Evolutionary conservation across 2,329 filamentous ascomycete species (phyloP), one percentile per base, ranked within the genome.

Genomic region (Calcarisporium arbuscula): DNA sequence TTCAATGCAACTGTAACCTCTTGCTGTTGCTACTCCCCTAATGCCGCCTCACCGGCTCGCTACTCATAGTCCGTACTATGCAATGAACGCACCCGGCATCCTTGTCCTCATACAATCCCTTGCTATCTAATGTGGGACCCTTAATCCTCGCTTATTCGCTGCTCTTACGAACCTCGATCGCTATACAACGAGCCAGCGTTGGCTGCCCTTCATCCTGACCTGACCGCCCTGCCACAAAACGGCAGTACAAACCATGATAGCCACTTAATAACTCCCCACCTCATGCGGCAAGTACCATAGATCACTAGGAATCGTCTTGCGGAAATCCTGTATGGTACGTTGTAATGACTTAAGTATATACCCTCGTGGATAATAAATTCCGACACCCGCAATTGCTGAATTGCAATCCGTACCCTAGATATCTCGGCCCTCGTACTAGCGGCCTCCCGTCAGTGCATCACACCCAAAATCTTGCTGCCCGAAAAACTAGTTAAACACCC

Each of bases 261-360:
- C 51, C 32, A 36, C 51, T 36, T 12, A 49, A 25, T 19, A 51
- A 45, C 41, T 48, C 43, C 16, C n/a, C 5, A 50, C 41, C 36
- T 51, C 46, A 12, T 34, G 36, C 28, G 41, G 42, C 35, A 54
- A 39, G 45, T 50, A 54, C 42, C 34, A 37, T 53, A 32, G 28
- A 53, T 48, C 6, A 51, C 39, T 40, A 52, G 51, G 14, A 10
- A 39, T 35, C 14, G 35, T 47, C 15, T n/a, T 37, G 45, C 12
- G 30, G 23, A 36, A 46, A 48, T 17, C 35, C 35, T 36, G 50
- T 53, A 30, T 47, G 29, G 23, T 52, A 52, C 25, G 31, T 34
- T 15, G 43, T 44, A 11, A 52, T 41, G 25, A 50, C 50, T 28
- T 28, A 30, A 19, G 38, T 32, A n/a, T 17, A 32, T 27, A 15